A percentile compares a stretch with the other conserved stretches of the same genome.
Conservation (phyloP, 495 filamentous ascomycete genomes). For the Lophiostoma macrostomum region DNA sequence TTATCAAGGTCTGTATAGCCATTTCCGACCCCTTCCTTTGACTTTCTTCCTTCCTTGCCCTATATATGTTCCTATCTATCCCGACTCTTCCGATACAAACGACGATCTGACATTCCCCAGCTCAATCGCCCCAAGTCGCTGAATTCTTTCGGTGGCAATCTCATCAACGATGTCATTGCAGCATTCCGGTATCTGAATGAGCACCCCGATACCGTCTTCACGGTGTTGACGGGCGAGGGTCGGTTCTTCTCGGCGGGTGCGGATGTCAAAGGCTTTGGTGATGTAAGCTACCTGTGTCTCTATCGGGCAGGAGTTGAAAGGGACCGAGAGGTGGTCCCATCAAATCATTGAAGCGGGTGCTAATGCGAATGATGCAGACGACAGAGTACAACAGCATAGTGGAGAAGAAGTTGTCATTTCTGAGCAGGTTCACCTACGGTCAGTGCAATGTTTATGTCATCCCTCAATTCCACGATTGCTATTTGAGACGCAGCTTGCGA, state of each 20-base stretch:
- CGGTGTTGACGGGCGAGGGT: constrained; percentile 38
- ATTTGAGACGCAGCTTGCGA: too few species aligned
- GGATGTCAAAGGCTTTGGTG: constrained; percentile 33
- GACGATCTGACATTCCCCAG: too few species aligned
- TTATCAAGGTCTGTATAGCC: constrained; percentile 33
- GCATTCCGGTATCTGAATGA: constrained; percentile 36
- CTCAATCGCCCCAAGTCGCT: constrained; percentile 41
- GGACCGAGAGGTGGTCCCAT: too few species aligned
- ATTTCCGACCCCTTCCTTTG: not conserved
- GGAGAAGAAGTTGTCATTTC: constrained; percentile 34
- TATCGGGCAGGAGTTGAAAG: not conserved
- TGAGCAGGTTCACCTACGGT: constrained; percentile 26
- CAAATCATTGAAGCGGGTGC: not conserved
- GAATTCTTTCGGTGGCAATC: constrained; percentile 39
- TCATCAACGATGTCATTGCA: constrained; percentile 35
- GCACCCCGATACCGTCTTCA: constrained; percentile 38
- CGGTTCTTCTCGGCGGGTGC: constrained; percentile 40
- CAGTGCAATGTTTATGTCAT: too few species aligned
- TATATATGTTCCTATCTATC: not conserved
- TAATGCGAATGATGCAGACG: not conserved
- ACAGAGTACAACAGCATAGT: constrained; percentile 27
- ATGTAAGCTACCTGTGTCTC: not conserved
- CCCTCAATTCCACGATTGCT: too few species aligned
- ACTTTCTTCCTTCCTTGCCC: not conserved
- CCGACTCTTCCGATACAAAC: not conserved